These are phyloP conservation scores for Mucor piriformis DNA, from an alignment of 371 early-diverging fungal genomes.

Conservation along the genomic window DNA sequence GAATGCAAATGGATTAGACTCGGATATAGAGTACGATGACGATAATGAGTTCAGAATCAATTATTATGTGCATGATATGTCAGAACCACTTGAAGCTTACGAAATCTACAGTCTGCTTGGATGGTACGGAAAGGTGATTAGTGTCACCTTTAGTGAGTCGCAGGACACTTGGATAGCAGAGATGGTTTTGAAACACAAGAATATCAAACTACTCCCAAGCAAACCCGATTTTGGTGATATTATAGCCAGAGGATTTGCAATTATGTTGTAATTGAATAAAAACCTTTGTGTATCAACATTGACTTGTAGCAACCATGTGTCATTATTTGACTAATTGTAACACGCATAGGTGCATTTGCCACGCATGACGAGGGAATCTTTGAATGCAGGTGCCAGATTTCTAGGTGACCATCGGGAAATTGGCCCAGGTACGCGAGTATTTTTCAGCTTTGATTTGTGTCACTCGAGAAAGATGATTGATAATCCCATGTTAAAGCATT, in stretches of 20 bases:
- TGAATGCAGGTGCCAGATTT: too few species aligned
- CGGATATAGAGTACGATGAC: neutral
- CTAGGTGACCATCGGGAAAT: too few species aligned
- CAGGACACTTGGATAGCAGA: neutral
- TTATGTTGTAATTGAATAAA: neutral
- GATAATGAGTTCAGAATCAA: slow-evolving; percentile 1
- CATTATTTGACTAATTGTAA: too few species aligned
- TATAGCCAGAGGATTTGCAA: neutral
- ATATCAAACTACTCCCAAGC: neutral
- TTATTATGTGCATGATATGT: slow-evolving; percentile 2
- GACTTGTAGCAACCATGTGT: too few species aligned
- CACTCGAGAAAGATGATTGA: neutral
- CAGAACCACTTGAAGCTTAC: neutral
- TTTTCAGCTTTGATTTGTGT: neutral
- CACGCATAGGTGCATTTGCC: too few species aligned
- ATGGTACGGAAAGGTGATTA: slow-evolving; percentile 6
- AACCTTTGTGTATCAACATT: too few species aligned
- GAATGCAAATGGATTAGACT: neutral
- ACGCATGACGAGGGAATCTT: too few species aligned
- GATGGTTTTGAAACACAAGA: neutral
- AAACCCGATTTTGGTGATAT: neutral
- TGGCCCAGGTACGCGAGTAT: neutral
- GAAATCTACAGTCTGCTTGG: neutral
- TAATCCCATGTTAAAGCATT: neutral
- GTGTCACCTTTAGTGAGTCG: neutral